These are phyloP conservation scores for Aspergillus ibericus DNA, from an alignment of 2,329 filamentous ascomycete species.

Conservation along the genomic window DNA sequence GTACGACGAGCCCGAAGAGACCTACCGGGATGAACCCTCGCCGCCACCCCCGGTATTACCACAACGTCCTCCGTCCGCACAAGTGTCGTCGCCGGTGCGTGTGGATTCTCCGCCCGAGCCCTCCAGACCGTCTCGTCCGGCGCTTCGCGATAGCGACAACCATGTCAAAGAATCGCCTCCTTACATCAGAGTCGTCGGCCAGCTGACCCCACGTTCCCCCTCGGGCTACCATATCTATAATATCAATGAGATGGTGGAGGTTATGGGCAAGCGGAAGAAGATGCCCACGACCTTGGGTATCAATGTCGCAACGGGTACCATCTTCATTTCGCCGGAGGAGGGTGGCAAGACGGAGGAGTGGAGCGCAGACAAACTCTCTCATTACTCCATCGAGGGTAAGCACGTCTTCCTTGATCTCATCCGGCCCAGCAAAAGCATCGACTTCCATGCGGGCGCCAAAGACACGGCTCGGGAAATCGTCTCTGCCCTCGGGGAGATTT, in stretches of 20 bases:
- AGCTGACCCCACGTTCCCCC: constrained; percentile 59
- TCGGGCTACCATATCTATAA: constrained; percentile 93
- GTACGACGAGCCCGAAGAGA: constrained; percentile 65
- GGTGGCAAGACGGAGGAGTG: constrained; percentile 89
- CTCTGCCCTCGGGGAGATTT: constrained; percentile 79
- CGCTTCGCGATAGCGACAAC: constrained; percentile 44
- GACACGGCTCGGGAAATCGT: constrained; percentile 96
- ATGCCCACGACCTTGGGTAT: constrained; percentile 97
- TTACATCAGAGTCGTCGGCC: constrained; percentile 51
- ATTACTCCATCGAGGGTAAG: constrained; percentile 97
- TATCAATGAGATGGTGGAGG: constrained; percentile 95
- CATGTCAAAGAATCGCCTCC: constrained; percentile 56
- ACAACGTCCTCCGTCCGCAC: constrained; percentile 59
- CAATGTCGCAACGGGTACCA: constrained; percentile 81
- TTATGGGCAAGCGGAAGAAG: constrained; percentile 96
- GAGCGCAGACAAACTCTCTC: constrained; percentile 92
- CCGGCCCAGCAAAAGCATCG: constrained; percentile 86
- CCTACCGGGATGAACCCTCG: constrained; percentile 47
- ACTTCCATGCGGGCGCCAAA: constrained; percentile 96
- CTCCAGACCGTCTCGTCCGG: constrained; percentile 46
- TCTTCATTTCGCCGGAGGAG: constrained; percentile 83
- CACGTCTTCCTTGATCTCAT: constrained; percentile 95
- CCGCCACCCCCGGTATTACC: constrained; percentile 61
- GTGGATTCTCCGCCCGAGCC: constrained; percentile 58
- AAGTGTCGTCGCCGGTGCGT: constrained; percentile 57